Evolutionary conservation across 768 basidiomycete genomes (phyloP).

Genomic region (Suillus americanus): DNA sequence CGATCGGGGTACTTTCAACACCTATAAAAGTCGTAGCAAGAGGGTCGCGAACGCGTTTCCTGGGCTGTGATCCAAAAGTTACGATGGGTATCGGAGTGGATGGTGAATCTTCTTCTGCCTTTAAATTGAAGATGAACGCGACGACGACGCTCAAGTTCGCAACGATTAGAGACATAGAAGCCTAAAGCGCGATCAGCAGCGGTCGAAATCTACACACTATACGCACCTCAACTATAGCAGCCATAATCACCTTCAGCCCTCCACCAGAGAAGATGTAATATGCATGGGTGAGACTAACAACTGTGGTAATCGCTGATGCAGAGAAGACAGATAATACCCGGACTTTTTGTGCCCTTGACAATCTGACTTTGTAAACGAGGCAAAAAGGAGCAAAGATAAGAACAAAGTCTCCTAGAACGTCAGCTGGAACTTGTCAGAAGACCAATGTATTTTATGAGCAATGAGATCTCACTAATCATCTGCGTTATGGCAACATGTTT

Average conservation of each 20-base stretch:
- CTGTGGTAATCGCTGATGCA: slow-evolving; percentile 50
- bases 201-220: neutral
- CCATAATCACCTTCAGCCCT: neutral
- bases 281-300: slow-evolving; percentile 45
- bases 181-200: neutral
- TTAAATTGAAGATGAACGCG: neutral
- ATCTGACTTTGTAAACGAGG: slow-evolving; percentile 41
- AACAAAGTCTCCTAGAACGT: slow-evolving; percentile 47
- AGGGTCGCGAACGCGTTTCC: neutral
- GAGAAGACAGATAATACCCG: slow-evolving; percentile 48
- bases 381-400: slow-evolving; percentile 47
- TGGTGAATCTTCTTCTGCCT: neutral
- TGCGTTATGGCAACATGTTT: neutral
- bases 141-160: neutral
- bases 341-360: slow-evolving; percentile 40
- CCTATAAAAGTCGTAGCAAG: neutral
- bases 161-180: neutral
- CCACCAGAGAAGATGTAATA: slow-evolving; percentile 22
- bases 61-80: neutral
- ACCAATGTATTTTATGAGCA: neutral
- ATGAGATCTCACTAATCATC: neutral
- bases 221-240: neutral
- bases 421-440: slow-evolving; percentile 35
- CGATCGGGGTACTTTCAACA: neutral
- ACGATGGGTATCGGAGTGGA: neutral